Conservation (phyloP, 2,329 filamentous ascomycete genomes). For the Aspergillus quadricinctus region DNA sequence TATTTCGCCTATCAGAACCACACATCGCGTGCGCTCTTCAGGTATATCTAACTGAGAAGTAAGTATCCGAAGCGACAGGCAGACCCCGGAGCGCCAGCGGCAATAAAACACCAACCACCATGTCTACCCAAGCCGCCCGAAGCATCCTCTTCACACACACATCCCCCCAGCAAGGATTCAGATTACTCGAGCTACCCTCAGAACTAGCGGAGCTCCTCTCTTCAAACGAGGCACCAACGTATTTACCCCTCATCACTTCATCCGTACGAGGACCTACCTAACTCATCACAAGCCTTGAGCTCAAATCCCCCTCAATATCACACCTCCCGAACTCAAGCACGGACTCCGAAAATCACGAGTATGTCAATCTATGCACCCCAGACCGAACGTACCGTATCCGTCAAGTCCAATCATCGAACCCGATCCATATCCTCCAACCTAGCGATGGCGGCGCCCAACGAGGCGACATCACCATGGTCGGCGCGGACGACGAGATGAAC, state of each 20-base stretch:
- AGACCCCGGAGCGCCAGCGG: background rate
- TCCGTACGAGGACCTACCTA: background rate
- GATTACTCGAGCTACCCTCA: conserved; percentile 57
- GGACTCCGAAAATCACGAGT: conserved; percentile 28
- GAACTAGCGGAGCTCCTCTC: conserved; percentile 53
- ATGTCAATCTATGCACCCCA: conserved; percentile 57
- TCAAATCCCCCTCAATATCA: conserved; percentile 37
- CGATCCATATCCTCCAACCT: conserved; percentile 52
- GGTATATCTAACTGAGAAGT: background rate
- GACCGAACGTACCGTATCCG: conserved; percentile 56
- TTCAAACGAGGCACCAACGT: conserved; percentile 41
- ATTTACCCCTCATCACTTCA: conserved; percentile 2
- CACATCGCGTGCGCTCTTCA: background rate
- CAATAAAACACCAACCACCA: conserved; percentile 12
- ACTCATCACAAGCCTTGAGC: conserved; percentile 31
- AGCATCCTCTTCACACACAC: conserved; percentile 40
- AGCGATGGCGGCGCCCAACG: conserved; percentile 29
- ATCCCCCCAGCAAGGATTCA: conserved; percentile 49
- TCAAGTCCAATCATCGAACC: conserved; percentile 64
- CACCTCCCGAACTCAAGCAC: conserved; percentile 17
- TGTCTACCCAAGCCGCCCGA: conserved; percentile 36
- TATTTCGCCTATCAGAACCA: background rate
- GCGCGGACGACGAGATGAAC: conserved; percentile 15
- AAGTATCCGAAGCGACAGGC: background rate
- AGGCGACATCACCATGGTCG: conserved; percentile 27